phyloP scores from a whole-genome alignment of 768 basidiomycete genomes.

The Podaxis sp. region DNA sequence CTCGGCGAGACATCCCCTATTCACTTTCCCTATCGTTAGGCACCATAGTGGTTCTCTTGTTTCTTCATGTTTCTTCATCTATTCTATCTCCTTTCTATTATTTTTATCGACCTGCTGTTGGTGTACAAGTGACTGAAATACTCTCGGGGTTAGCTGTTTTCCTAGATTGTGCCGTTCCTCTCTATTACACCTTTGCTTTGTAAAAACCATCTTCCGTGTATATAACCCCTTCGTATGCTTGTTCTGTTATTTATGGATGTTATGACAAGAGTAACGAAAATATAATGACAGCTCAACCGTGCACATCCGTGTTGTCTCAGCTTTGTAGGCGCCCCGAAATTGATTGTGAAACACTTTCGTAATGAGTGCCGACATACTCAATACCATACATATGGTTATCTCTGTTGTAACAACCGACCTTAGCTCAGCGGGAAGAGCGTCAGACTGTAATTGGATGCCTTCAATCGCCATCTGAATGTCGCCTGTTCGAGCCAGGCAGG shows the following conservation, averaged over 20 bases:
- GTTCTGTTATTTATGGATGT: neutral
- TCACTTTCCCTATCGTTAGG: constrained; percentile 3
- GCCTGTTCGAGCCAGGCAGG: constrained; percentile 61
- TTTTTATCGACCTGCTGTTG: constrained; percentile 9
- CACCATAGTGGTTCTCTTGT: neutral
- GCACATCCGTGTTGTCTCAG: neutral
- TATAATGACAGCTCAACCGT: neutral
- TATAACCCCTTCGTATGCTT: neutral
- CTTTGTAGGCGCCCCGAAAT: no score
- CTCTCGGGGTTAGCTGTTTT: constrained; percentile 8
- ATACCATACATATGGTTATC: neutral
- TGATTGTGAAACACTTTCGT: neutral
- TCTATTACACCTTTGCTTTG: neutral
- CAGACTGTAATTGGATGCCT: constrained; percentile 32
- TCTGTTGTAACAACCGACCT: constrained; percentile 18
- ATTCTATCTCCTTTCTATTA: constrained; percentile 7
- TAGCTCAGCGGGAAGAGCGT: constrained; percentile 49
- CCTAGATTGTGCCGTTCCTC: neutral
- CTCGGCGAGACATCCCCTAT: constrained; percentile 15
- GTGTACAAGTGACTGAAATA: constrained; percentile 4
- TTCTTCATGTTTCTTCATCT: constrained; percentile 7
- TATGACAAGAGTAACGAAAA: constrained; percentile 3
- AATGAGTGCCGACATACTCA: neutral
- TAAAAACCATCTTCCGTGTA: neutral
- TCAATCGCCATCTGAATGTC: constrained; percentile 26